Evolutionary conservation across 176 grass and related monocot genomes (phyloP), one percentile per base, ranked within the genome.

Genomic region (Bonia amplexicaulis): DNA sequence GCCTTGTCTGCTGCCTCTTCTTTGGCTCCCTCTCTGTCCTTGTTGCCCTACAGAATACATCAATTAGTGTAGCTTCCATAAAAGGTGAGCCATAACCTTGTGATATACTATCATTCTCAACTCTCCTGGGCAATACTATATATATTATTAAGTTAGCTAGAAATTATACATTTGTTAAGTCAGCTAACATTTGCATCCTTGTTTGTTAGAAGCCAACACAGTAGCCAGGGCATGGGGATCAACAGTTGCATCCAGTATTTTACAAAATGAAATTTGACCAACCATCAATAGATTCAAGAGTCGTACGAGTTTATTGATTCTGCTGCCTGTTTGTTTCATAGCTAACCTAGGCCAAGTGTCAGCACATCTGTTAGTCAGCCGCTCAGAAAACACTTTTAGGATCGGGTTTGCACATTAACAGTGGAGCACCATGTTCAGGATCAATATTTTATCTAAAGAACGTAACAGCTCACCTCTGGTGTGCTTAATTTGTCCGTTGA

Each of bases 1-100:
- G 44, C 9, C 75, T 90, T 87, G 69, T 77, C 89, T 74, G 66
- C 64, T 74, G 79, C 55, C n/a, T 66, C 88, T 78, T 81, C 73
- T 71, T 82, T 58, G 47, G 16, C 49, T 75, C 62, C 80, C 27
- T 90, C 51, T 42, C 69, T 53, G 44, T 69, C 85, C 49, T 87
- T 82, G 46, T 77, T 84, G 23, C 51, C 85, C 89, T 90, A 87
- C 67, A 75, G 22, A 87, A 87, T 51, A 82, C 16, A 69, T 6
- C 41, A 67, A 64, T 49, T 25, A 66, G 49, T 48, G 9, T 23
- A 69, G 59, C 5, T 73, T 61, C 20, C 41, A 37, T 31, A 39
- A 4, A 82, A 80, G 17, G 33, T 65, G 44, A 66, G 65, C 25
- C 35, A 68, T 53, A 68, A 87, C 20, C 27, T 65, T 16, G 9